Evolutionary conservation across 306 rosid genomes (phyloP).

Genomic region (Trifolium fragiferum): DNA sequence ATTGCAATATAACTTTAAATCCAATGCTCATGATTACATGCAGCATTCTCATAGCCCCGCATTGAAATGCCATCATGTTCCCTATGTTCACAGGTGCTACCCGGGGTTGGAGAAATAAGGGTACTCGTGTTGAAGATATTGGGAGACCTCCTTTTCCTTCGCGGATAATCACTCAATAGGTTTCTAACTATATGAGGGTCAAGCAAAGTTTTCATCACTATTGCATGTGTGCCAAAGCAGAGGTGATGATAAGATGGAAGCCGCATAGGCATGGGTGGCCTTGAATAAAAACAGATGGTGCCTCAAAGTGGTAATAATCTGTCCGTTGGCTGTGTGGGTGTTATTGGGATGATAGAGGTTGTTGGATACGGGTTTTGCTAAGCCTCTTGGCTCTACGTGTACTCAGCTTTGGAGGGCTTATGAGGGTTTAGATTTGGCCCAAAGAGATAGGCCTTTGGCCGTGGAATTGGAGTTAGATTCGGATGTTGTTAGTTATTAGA

Average conservation of each 20-base stretch:
- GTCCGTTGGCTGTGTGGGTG: not conserved
- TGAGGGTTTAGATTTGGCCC: not conserved
- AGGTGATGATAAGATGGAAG: not conserved
- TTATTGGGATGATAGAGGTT: constrained; percentile 1
- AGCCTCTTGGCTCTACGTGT: not conserved
- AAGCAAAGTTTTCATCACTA: not conserved
- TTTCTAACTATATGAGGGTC: not conserved
- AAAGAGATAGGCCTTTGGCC: not conserved
- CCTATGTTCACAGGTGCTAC: constrained; percentile 24
- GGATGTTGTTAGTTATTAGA: not conserved
- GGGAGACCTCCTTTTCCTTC: not conserved
- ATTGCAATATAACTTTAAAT: constrained; percentile 29
- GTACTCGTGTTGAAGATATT: not conserved
- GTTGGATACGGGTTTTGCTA: not conserved
- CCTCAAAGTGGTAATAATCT: not conserved
- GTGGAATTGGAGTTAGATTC: not conserved
- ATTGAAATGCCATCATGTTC: constrained; percentile 32
- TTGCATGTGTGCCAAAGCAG: not conserved
- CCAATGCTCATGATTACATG: constrained; percentile 24
- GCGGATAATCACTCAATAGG: not conserved
- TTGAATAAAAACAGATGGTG: not conserved
- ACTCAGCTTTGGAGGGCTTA: not conserved
- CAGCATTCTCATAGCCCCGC: constrained; percentile 21
- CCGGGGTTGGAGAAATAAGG: not conserved
- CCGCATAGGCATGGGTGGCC: constrained; percentile 7